Base-by-base conservation (phyloP, 1,139 yeast species). In the Candida freyschussii region DNA sequence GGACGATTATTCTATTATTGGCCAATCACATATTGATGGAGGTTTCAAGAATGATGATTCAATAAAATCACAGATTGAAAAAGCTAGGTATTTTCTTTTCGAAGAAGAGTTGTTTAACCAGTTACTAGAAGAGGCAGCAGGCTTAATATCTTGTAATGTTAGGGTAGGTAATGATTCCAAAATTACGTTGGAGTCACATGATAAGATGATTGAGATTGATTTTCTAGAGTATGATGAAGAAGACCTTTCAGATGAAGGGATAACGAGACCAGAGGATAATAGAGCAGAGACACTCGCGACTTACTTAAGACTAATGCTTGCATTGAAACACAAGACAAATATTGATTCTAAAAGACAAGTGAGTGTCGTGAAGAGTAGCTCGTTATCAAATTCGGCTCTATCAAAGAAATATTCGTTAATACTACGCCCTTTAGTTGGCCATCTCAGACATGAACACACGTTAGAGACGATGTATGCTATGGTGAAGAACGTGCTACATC, bases 21-120 rank as follows among this genome's bases (percentile, higher is more conserved):
- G 67, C 5, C 64, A 61, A 37, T 50, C 54, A 3, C 37, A 44
- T 12, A 36, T 44, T 9, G 40, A 42, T 9, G 39, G 40, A 13
- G 41, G 41, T 13, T 39, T 46, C 13, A 32, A 36, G 13, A 43
- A 41, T 15, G 50, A 47, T 29, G 57, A 55, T 10, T 59, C 71
- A 9, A 65, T 72, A n/a, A 64, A 66, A 41, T 69, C 67, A 17
- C 61, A 67, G 45, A 77, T 81, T 17, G 69, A 71, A 45, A 72
- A 62, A 40, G 78, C 85, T 0, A 65, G 96, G 32, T 78, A 71
- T 44, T 75, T 78, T 41, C 63, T 89, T 7, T 89, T 89, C 61
- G 97, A 89, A 52, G 93, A 85, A 48, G 97, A 89, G 55, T 35
- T 61, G 26, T 57, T 61, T 53, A 72, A 75, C 53, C 86, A 80